phyloP scores from a whole-genome alignment of 2,329 filamentous ascomycete species.

The Grosmannia serpens region DNA sequence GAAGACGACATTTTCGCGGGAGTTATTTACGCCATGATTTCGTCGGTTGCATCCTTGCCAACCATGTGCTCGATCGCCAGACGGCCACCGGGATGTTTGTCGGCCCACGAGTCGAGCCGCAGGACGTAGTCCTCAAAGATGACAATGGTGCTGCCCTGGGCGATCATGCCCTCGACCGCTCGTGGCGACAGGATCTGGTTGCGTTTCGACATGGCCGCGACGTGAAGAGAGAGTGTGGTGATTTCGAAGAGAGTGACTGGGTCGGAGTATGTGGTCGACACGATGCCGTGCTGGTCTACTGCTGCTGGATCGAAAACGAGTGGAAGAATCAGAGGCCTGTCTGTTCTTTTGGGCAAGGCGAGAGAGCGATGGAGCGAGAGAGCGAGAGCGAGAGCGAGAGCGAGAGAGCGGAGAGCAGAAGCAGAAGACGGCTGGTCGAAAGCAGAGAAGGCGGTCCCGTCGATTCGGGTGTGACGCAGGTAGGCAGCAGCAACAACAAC shows the following conservation, averaged over 20 bases:
- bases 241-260: neutral
- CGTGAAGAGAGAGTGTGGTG: neutral
- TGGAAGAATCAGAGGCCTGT: neutral
- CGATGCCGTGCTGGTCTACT: neutral
- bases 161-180: conserved; percentile 40
- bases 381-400: neutral
- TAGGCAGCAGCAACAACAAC: neutral
- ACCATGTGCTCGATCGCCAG: conserved; percentile 52
- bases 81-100: conserved; percentile 46
- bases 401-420: neutral
- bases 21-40: conserved; percentile 44
- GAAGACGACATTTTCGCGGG: neutral
- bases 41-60: conserved; percentile 45
- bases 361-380: too few relatives aligned
- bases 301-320: neutral
- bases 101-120: conserved; percentile 45
- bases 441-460: neutral
- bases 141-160: conserved; percentile 42
- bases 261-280: neutral
- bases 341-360: neutral
- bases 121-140: conserved; percentile 44
- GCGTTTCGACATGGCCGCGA: conserved; percentile 14
- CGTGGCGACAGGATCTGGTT: conserved; percentile 30
- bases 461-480: neutral
- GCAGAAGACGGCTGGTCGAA: neutral